Evolutionary conservation across 2,329 filamentous ascomycete species (phyloP).

Genomic region (Exophiala dermatitidis): DNA sequence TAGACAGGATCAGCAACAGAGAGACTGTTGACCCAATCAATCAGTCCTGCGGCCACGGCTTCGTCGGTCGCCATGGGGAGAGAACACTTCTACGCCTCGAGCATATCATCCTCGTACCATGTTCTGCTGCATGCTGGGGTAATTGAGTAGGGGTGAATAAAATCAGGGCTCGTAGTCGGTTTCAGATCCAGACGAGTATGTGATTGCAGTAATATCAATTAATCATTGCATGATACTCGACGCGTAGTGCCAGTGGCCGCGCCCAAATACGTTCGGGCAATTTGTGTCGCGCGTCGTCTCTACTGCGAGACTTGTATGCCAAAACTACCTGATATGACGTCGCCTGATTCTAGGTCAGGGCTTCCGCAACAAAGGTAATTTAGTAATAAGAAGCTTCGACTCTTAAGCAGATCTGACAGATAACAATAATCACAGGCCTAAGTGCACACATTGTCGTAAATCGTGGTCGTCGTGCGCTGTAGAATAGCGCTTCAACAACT

Average conservation of each 20-base stretch:
- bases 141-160: too few relatives aligned
- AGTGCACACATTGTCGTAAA: too few relatives aligned
- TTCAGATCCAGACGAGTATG: neutral
- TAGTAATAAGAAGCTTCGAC: neutral
- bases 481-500: too few relatives aligned
- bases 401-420: neutral
- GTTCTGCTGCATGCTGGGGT: neutral
- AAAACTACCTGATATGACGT: neutral
- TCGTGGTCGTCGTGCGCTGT: too few relatives aligned
- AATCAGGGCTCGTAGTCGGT: too few relatives aligned
- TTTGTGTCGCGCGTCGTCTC: neutral
- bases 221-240: too few relatives aligned
- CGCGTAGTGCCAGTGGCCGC: neutral
- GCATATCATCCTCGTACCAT: conserved; percentile 15
- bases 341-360: neutral
- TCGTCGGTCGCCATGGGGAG: conserved; percentile 39
- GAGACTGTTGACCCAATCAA: conserved; percentile 39
- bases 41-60: conserved; percentile 39
- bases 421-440: too few relatives aligned
- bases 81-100: conserved; percentile 3
- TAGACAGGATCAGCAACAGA: conserved; percentile 23
- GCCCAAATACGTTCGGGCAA: neutral
- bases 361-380: neutral
- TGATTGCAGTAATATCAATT: neutral
- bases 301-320: too few relatives aligned